Conservation (phyloP, 805 yeast genomes). For the Tetrapisispora fleetii region DNA sequence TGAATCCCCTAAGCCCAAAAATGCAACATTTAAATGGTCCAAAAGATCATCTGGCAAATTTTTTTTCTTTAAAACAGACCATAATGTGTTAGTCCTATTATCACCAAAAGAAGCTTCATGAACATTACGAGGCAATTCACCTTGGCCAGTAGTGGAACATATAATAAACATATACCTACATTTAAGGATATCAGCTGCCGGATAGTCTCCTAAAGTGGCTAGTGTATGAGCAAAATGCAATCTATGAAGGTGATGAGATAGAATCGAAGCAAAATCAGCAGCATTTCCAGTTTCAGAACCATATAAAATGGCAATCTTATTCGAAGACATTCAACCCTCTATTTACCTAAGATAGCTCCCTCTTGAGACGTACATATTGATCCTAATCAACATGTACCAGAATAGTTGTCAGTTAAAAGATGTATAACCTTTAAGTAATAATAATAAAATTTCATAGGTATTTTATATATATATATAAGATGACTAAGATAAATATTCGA, state of each 20-base stretch:
- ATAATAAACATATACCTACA: conserved; percentile 34
- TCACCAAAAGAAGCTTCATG: conserved; percentile 28
- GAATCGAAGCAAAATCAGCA: conserved; percentile 66
- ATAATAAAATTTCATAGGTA: no score
- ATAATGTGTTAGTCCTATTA: conserved; percentile 32
- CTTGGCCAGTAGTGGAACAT: conserved; percentile 93
- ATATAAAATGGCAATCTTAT: conserved; percentile 52
- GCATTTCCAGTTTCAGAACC: conserved; percentile 94
- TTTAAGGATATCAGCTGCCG: conserved; percentile 44
- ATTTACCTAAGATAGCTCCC: no score
- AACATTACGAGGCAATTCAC: conserved; percentile 77
- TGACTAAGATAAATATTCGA: not conserved
- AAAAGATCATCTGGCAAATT: conserved; percentile 55
- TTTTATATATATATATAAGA: not conserved
- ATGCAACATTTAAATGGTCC: conserved; percentile 50
- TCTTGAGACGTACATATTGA: no score
- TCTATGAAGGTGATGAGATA: conserved; percentile 48
- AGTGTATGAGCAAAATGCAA: conserved; percentile 40
- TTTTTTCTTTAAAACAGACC: conserved; percentile 62
- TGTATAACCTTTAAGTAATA: no score
- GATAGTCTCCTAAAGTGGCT: conserved; percentile 50
- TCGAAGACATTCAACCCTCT: conserved; percentile 8
- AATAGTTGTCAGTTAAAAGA: not conserved
- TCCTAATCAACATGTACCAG: no score
- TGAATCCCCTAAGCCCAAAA: conserved; percentile 90